These are phyloP conservation scores for Amesomyces nigricolor DNA, from an alignment of 2,329 filamentous ascomycete species.

Conservation along the genomic window DNA sequence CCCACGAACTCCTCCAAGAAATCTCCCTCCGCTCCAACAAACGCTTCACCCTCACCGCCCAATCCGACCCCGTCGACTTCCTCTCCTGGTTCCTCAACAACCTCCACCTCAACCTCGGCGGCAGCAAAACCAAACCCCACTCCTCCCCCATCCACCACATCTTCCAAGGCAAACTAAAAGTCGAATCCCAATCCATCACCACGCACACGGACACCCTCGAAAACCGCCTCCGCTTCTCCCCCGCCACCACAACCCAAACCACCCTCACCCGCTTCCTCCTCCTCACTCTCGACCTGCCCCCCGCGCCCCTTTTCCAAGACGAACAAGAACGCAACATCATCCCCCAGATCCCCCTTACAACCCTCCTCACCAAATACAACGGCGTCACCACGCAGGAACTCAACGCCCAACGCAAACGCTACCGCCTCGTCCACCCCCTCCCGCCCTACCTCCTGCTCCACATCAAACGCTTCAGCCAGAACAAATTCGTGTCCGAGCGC, in stretches of 20 bases:
- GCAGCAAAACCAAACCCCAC: constrained; percentile 77
- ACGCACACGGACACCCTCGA: constrained; percentile 74
- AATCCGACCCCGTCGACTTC: constrained; percentile 95
- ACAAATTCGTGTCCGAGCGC: constrained; percentile 93
- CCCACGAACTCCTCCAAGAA: constrained; percentile 94
- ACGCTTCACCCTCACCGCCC: constrained; percentile 81
- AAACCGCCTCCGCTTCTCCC: constrained; percentile 90
- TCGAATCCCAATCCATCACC: constrained; percentile 91
- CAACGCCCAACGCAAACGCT: constrained; percentile 79
- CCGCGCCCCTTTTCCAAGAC: constrained; percentile 92
- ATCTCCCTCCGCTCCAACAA: constrained; percentile 86
- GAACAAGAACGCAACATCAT: constrained; percentile 94
- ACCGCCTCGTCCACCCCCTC: constrained; percentile 82
- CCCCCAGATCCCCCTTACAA: constrained; percentile 78
- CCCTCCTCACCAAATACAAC: constrained; percentile 88
- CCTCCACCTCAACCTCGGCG: constrained; percentile 84
- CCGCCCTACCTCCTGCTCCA: constrained; percentile 90
- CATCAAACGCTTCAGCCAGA: constrained; percentile 92
- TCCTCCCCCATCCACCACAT: constrained; percentile 84
- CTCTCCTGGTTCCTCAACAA: constrained; percentile 97
- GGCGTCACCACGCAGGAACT: constrained; percentile 82
- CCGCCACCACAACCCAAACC: constrained; percentile 73
- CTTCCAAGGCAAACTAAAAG: constrained; percentile 87
- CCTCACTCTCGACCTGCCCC: constrained; percentile 85
- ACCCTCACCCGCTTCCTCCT: constrained; percentile 79